Percentiles rank a stretch among this genome's conserved stretches.
Conservation (phyloP, 176 grass and related monocot genomes). For the Oryza brachyantha region DNA sequence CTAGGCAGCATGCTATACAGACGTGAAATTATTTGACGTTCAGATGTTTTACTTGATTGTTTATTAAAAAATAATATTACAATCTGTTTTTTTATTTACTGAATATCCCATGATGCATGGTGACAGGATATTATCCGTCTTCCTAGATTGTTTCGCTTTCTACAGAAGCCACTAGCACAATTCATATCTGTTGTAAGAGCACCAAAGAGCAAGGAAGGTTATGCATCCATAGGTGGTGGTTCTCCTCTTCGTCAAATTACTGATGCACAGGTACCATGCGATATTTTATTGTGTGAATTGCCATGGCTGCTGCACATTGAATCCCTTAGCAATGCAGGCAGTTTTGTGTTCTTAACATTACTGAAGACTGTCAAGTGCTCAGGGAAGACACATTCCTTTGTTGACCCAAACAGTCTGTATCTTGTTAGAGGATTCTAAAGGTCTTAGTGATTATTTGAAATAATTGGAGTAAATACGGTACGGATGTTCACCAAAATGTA, state of each 20-base stretch:
- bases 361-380: not conserved
- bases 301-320: not conserved
- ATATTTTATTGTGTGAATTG: not conserved
- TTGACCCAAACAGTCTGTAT: not conserved
- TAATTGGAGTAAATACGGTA: not conserved
- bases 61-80: constrained; percentile 8
- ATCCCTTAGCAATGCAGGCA: constrained; percentile 16
- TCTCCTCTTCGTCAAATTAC: constrained; percentile 98
- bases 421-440: not conserved
- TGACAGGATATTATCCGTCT: constrained; percentile 98
- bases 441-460: not conserved
- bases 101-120: constrained; percentile 19
- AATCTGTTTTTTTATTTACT: constrained; percentile 23
- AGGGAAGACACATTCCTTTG: not conserved
- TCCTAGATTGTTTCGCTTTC: constrained; percentile 87
- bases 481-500: constrained; percentile 10
- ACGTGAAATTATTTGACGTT: not conserved
- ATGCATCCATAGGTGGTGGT: constrained; percentile 98
- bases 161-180: constrained; percentile 93
- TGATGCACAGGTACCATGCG: constrained; percentile 64
- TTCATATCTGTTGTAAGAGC: constrained; percentile 96
- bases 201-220: constrained; percentile 98
- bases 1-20: not conserved
- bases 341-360: not conserved
- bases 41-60: not conserved